These are phyloP conservation scores for Rickenella mellea DNA, from an alignment of 768 basidiomycete species.

Conservation along the genomic window DNA sequence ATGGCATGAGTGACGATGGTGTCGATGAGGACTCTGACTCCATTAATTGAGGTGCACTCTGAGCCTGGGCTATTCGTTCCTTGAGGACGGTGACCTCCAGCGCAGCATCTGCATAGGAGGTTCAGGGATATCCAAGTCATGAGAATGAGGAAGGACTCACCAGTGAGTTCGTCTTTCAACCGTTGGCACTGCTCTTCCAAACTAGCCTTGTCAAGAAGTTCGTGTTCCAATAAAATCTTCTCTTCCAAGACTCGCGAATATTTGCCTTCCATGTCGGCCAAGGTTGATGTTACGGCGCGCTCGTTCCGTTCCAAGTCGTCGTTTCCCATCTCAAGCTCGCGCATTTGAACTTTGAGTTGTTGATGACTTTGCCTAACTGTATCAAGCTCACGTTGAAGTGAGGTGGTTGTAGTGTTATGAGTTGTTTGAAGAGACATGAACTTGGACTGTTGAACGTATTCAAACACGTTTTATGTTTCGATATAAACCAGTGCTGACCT, in stretches of 20 bases:
- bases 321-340: slow-evolving; percentile 94
- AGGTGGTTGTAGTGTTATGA: slow-evolving; percentile 84
- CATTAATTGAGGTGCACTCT: slow-evolving; percentile 15
- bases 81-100: slow-evolving; percentile 77
- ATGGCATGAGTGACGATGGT: slow-evolving; percentile 24
- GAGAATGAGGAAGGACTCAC: slow-evolving; percentile 28
- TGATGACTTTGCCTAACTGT: slow-evolving; percentile 68
- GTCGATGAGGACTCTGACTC: slow-evolving; percentile 18
- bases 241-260: slow-evolving; percentile 90
- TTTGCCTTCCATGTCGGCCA: slow-evolving; percentile 75
- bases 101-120: slow-evolving; percentile 53
- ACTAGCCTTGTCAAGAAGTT: slow-evolving; percentile 82
- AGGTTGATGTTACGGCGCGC: slow-evolving; percentile 72
- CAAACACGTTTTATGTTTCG: not conserved
- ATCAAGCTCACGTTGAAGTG: slow-evolving; percentile 88
- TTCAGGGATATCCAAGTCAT: slow-evolving; percentile 7
- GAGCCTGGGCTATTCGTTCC: slow-evolving; percentile 51
- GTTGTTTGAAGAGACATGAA: slow-evolving; percentile 83
- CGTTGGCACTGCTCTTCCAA: slow-evolving; percentile 89
- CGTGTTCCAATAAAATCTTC: slow-evolving; percentile 95
- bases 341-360: slow-evolving; percentile 59
- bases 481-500: slow-evolving; percentile 41
- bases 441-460: slow-evolving; percentile 41
- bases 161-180: slow-evolving; percentile 86
- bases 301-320: slow-evolving; percentile 96